Base-by-base conservation (phyloP, 1,284 basidiomycete species). In the Rhizopogon parksii region DNA sequence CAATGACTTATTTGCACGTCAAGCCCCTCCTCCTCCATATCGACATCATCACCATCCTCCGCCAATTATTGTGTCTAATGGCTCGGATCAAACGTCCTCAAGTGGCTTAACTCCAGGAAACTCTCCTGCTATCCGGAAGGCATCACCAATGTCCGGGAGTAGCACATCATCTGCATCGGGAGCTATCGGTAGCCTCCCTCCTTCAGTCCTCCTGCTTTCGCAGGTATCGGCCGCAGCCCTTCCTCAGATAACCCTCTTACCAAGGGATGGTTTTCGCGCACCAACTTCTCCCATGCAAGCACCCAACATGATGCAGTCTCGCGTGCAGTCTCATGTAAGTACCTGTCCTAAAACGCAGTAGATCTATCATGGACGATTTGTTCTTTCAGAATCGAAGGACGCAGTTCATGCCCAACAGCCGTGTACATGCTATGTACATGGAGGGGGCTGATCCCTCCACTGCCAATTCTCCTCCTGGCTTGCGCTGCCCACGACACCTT, bases 1-100 rank as follows among this genome's bases (percentile, higher is more conserved):
- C 59, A 89, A 90, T 56, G 87, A 90, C 59, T 69, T 91, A 6
- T 89, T 90, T 59, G 82, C 85, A 19, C 76, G 87, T 17, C 80
- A 84, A 59, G 74, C 79, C 0, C 82, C 83, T 1, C 70, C 74
- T 2, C 73, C 75, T 9, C 75, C 77, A 1, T 74, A 75, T 57
- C 72, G 76, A 48, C 73, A 75, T 49, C 72, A 71, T 49, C 64
- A 66, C 27, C 66, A 72, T 24, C 62, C 69, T 14, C 58, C 57
- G 12, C 59, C 58, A 6, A 66, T 69, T 50, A 54, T 67, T 25
- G 57, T 66, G 27, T 58, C 63, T 32, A 46, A 56, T 35, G 55
- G 51, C 35, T 68, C 64, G 2, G 63, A 66, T 19, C 60, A 57
- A 9, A 52, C 46, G 6, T 68, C 59, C 2, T 51, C 49, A 36